Conservation (phyloP, 176 grass and related monocot species). For the Cenchrus fungigraminus region DNA sequence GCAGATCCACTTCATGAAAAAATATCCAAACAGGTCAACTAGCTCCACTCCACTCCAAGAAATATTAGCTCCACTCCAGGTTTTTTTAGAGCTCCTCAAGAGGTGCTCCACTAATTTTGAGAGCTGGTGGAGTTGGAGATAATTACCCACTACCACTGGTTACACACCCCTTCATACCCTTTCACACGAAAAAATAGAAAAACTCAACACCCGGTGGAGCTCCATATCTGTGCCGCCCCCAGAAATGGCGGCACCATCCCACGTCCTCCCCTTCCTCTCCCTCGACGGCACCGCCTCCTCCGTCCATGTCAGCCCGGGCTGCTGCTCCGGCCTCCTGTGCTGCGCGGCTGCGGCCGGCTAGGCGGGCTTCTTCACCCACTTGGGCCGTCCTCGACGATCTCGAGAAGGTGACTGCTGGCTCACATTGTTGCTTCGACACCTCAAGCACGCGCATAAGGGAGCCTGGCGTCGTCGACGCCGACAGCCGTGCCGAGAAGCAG, state of each 20-base stretch:
- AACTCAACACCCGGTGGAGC: not conserved
- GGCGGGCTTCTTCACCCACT: conserved; percentile 89
- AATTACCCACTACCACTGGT: no score
- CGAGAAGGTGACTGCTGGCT: conserved; percentile 59
- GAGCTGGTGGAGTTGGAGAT: no score
- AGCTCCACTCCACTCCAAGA: no score
- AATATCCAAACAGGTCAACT: no score
- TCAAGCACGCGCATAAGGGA: not conserved
- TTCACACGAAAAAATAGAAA: no score
- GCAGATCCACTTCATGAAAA: no score
- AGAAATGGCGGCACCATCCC: conserved; percentile 68
- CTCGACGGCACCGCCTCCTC: conserved; percentile 9
- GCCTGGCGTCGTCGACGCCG: not conserved
- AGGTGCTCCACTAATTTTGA: no score
- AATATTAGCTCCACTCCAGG: no score
- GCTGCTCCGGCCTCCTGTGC: conserved; percentile 14
- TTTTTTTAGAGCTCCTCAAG: no score
- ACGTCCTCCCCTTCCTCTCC: conserved; percentile 58
- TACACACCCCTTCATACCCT: no score
- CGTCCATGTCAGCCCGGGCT: not conserved
- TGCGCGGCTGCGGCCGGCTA: conserved; percentile 68
- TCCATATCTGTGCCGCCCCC: conserved; percentile 12
- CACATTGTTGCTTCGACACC: not conserved
- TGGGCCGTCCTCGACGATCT: conserved; percentile 92
- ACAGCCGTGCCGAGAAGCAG: no score